A percentile compares a stretch with the other conserved stretches of the same genome.
Conservation (phyloP, 176 grass and related monocot species). For the Saccharum officinarum region DNA sequence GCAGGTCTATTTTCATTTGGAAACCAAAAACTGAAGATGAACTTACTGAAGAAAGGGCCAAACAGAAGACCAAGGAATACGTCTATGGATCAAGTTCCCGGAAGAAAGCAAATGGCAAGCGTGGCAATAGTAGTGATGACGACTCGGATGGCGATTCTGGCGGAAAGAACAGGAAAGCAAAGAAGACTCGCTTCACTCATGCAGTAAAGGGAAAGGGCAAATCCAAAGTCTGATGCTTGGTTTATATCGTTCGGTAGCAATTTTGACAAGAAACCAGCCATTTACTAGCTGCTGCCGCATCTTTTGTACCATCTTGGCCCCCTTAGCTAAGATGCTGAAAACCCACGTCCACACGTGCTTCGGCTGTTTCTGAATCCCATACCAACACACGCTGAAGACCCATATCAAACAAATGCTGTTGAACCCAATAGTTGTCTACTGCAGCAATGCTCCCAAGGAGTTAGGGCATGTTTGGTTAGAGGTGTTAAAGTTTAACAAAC, state of each 20-base stretch:
- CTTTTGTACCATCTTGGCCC: conserved; percentile 10
- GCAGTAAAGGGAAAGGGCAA: conserved; percentile 55
- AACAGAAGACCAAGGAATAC: conserved; percentile 64
- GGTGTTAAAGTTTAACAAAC: too few relatives aligned
- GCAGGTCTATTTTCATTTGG: conserved; percentile 93
- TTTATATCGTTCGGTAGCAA: background rate
- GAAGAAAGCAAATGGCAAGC: conserved; percentile 65
- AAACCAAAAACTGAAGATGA: conserved; percentile 54
- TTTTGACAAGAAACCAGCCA: conserved; percentile 8
- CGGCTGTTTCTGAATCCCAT: background rate
- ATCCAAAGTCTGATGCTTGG: conserved; percentile 39
- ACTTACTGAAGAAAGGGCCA: conserved; percentile 35
- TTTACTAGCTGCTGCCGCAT: background rate
- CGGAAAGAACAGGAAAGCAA: conserved; percentile 58
- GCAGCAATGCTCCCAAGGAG: background rate
- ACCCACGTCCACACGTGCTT: background rate
- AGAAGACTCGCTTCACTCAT: conserved; percentile 58
- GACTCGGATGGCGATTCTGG: conserved; percentile 45
- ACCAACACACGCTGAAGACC: too few relatives aligned
- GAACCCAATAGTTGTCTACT: background rate
- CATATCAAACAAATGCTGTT: background rate
- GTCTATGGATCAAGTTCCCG: conserved; percentile 50
- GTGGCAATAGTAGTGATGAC: conserved; percentile 53
- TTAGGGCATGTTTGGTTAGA: too few relatives aligned
- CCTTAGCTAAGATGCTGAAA: conserved; percentile 6